Base-by-base conservation (phyloP, 2,329 filamentous ascomycete genomes). In the Neodidymelliopsis sp. region DNA sequence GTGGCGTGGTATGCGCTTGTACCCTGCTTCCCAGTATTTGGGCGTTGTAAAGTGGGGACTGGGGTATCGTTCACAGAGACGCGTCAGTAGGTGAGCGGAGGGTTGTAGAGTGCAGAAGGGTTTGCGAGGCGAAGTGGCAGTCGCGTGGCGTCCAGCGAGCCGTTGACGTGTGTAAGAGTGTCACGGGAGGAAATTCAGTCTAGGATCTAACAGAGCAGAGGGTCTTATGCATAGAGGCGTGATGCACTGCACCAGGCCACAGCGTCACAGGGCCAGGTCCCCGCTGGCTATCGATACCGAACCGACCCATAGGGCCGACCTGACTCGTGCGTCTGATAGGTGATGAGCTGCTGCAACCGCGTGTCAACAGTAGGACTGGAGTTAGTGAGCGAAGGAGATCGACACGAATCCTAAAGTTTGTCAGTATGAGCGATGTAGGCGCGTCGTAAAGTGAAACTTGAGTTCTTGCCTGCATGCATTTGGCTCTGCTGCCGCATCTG, bases 101-200 rank as follows among this genome's bases (percentile, higher is more conserved):
- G 13, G 15, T 12, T 16, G 40, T 41, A 20, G 10, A 34, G 24
- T 11, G 49, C 30, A 43, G 12, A 35, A 39, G 49, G 28, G 42
- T 49, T 44, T 40, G 35, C 12, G 39, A 28, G 39, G 13, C 4
- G 19, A 22, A 36, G 27, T 9, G n/a, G 24, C 29, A 23, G 25
- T 31, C 34, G 45, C 54, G 64, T 62, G 62, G 61, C 59, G 53
- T 53, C 35, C 48, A 51, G 33, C 45, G 34, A 59, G 57, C 59
- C 49, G 56, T 62, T 51, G 42, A 54, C 43, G 49, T 56, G 34
- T 22, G 46, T 30, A 16, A 18, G 23, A n/a, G 39, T 46, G 56
- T 67, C 64, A 66, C 63, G 54, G 51, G 60, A 53, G 41, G 35
- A 36, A n/a, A n/a, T n/a, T n/a, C n/a, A n/a, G n/a, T n/a, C n/a